These are phyloP conservation scores for Fusarium decemcellulare DNA, from an alignment of 2,329 filamentous ascomycete species.

Conservation along the genomic window DNA sequence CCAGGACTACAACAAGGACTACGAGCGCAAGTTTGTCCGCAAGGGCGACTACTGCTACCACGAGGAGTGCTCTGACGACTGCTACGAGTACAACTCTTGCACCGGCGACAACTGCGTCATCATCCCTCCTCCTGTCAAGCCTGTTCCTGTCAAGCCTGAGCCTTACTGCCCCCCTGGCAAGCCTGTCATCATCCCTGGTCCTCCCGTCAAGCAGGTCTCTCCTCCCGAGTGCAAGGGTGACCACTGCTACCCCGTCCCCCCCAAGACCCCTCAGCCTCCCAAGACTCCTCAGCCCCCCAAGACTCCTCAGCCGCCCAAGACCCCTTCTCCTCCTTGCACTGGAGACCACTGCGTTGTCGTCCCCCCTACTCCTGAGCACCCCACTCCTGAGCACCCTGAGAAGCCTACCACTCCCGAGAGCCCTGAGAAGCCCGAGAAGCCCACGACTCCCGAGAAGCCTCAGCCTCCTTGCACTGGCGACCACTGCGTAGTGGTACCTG, in stretches of 20 bases:
- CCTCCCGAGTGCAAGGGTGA: constrained; percentile 1
- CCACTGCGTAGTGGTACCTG: neutral
- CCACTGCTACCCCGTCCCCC: neutral
- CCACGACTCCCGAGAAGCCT: neutral
- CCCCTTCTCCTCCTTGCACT: neutral
- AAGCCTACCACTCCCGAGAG: neutral
- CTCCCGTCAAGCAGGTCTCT: neutral
- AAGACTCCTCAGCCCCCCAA: neutral
- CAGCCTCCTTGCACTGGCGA: too few relatives aligned
- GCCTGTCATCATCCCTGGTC: constrained; percentile 22
- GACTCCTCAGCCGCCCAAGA: neutral
- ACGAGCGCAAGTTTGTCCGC: constrained; percentile 53
- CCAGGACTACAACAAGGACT: constrained; percentile 47
- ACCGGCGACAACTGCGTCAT: constrained; percentile 44
- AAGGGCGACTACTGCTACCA: constrained; percentile 49
- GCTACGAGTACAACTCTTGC: constrained; percentile 44
- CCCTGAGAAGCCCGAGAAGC: neutral
- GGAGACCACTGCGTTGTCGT: neutral
- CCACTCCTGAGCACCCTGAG: constrained; percentile 1
- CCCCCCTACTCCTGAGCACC: neutral
- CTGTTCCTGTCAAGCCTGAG: constrained; percentile 11
- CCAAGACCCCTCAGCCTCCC: neutral
- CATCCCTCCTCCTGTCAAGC: constrained; percentile 25
- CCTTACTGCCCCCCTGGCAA: constrained; percentile 11
- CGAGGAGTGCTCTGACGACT: constrained; percentile 49